Percentiles rank a stretch among this genome's conserved stretches.
phyloP scores from a whole-genome alignment of 345 rosid genomes.

The Noccaea caerulescens region DNA sequence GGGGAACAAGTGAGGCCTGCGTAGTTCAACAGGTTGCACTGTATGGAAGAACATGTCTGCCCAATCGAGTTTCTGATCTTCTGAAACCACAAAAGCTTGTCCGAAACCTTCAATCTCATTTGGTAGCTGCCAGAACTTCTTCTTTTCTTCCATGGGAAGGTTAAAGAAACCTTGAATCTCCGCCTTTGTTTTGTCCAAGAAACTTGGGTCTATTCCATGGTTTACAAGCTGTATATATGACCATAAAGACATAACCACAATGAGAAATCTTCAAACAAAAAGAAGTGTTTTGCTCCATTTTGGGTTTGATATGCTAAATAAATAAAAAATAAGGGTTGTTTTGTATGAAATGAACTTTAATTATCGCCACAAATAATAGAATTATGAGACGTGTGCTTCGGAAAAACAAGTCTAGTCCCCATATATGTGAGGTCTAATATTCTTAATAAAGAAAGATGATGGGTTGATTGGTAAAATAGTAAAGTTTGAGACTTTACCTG shows the following conservation, averaged over 20 bases:
- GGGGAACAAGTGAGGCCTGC: conserved; percentile 45
- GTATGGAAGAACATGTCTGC: conserved; percentile 35
- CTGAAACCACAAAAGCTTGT: conserved; percentile 45
- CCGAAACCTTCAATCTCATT: conserved; percentile 44
- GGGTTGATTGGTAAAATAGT: neutral
- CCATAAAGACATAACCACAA: neutral
- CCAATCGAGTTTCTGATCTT: conserved; percentile 50
- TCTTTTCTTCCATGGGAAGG: conserved; percentile 49
- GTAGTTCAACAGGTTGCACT: conserved; percentile 28
- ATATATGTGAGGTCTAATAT: neutral
- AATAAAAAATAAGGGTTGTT: neutral
- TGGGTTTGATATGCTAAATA: neutral
- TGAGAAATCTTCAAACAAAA: neutral
- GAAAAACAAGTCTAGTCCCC: conserved; percentile 15
- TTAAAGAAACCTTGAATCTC: conserved; percentile 45
- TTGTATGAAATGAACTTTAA: conserved; percentile 1
- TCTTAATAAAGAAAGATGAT: neutral
- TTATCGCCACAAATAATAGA: neutral
- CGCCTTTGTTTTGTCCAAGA: conserved; percentile 37
- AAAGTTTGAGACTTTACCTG: conserved; percentile 44
- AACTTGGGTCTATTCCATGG: conserved; percentile 44
- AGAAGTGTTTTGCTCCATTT: neutral
- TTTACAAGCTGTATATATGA: conserved; percentile 38
- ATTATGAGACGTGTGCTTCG: conserved; percentile 43
- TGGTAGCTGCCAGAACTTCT: conserved; percentile 36